Evolutionary conservation across 805 yeast genomes (phyloP).

Genomic region (Wickerhamiella sorbophila): DNA sequence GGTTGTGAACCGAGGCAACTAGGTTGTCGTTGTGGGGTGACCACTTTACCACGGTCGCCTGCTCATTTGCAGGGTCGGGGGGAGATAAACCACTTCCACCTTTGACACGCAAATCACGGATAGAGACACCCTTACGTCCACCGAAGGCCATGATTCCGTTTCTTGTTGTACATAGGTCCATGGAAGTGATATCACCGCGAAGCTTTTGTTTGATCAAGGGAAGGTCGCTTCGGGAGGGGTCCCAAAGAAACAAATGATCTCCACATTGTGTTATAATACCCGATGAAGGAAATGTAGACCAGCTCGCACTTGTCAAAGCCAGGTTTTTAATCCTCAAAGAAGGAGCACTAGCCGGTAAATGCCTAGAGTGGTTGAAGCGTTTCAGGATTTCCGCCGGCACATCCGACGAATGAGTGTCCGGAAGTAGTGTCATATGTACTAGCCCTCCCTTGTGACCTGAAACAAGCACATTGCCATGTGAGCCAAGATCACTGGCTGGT

Average conservation of each 20-base stretch:
- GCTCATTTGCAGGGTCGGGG: constrained; percentile 21
- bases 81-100: constrained; percentile 35
- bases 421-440: constrained; percentile 58
- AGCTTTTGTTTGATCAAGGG: constrained; percentile 44
- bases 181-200: constrained; percentile 33
- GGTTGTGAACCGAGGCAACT: constrained; percentile 47
- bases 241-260: constrained; percentile 67
- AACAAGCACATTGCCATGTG: constrained; percentile 34
- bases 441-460: constrained; percentile 69
- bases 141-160: constrained; percentile 47
- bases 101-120: constrained; percentile 51
- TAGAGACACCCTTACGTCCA: constrained; percentile 52
- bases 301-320: constrained; percentile 27
- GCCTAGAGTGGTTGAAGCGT: constrained; percentile 66
- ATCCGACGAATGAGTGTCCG: constrained; percentile 35
- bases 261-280: constrained; percentile 49
- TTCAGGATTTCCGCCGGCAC: constrained; percentile 55
- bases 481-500: constrained; percentile 22
- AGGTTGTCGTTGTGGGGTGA: constrained; percentile 43
- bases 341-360: constrained; percentile 25
- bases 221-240: constrained; percentile 40
- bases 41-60: constrained; percentile 44
- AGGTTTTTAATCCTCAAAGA: constrained; percentile 26
- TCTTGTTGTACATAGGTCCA: constrained; percentile 35
- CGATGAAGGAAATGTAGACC: constrained; percentile 32